Evolutionary conservation across 1,139 yeast genomes (phyloP), one percentile per base, ranked within the genome.

Genomic region (Geotrichum cucujoidarum): DNA sequence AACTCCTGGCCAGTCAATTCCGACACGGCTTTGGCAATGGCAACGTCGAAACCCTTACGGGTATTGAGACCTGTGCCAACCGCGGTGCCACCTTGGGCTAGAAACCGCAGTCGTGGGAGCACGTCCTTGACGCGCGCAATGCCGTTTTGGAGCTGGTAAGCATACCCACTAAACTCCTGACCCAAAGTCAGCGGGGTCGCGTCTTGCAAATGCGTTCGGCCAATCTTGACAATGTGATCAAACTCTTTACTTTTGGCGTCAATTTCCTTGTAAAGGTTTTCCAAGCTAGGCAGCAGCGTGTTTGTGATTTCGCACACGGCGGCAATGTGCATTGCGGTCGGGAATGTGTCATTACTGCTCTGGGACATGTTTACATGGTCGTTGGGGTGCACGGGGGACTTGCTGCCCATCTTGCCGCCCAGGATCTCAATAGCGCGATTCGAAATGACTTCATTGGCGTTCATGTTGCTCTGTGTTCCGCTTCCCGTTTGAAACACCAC

Each of bases 51-150:
- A 17, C 97, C 97, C 66, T 79, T 78, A 65, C 70, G 83, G 70
- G 98, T 90, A 80, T 92, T 92, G 60, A 92, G 79, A 57, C 98
- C 98, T 50, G 98, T 92, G 61, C 98, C 98, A 50, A 92, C 98
- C 53, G 98, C 98, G 56, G 98, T 92, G 72, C 98, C 98, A 73
- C 98, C 98, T 76, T 92, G 98, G 47, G 98, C 98, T 61, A 92
- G 78, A 65, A 68, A 80, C 63, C 83, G 76, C 67, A 92, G 77
- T 68, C 82, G 80, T 58, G 88, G 88, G 57, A 92, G 77, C 47
- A 83, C 68, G 56, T 73, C 74, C 72, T 88, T 88, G 54, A 92
- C 82, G 67, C 98, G 80, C 60, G 74, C 84, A 60, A 92, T 84
- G 66, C 97, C 97, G 65, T 87, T 86, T 60, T 86, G 78, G 57